Base-by-base conservation (phyloP, 192 early-diverging fungal genomes). In the Rhizophlyctis rosea region DNA sequence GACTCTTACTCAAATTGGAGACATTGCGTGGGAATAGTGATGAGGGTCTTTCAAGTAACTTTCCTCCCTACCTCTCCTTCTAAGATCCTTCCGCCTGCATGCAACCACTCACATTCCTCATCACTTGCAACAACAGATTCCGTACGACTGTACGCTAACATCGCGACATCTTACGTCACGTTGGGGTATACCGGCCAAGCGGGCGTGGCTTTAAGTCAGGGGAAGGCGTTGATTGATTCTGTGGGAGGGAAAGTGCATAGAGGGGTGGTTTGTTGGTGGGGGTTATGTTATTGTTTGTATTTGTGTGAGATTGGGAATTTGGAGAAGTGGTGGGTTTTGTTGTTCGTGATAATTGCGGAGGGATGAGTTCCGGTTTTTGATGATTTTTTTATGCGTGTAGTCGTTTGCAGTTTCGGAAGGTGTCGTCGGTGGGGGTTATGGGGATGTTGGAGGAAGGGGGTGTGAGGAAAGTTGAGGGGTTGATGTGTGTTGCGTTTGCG, bases 131-230 rank as follows among this genome's bases (percentile, higher is more conserved):
- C 79, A 0, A n/a, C 60, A 32, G 18, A 13, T 44, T 44, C 18
- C 39, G 39, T n/a, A n/a, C n/a, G n/a, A n/a, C 71, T 74, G 5
- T 82, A 71, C 28, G 61, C 74, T 9, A 64, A 73, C 4, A 81
- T 91, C 30, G 82, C 78, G 14, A 54, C 72, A 16, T 75, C 73
- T 1, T 91, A 90, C 61, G 50, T 83, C 4, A 66, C 64, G 18
- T 54, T 92, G 7, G 90, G 90, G 7, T 90, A 92, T 67, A 85
- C 88, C 3, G 89, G 87, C 2, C 87, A 88, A 65, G 86, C 87
- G 3, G 81, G 79, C 14, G 57, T 75, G 18, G 81, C 85, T 1
- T 75, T 87, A 30, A 59, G 70, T 23, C 75, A 81, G 31, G 80
- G 75, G 4, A 75, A 81, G 39, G 59, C 61, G 14, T 44, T 75